These are phyloP conservation scores for Psilocybe mexicana DNA, from an alignment of 1,284 basidiomycete species.

Conservation along the genomic window DNA sequence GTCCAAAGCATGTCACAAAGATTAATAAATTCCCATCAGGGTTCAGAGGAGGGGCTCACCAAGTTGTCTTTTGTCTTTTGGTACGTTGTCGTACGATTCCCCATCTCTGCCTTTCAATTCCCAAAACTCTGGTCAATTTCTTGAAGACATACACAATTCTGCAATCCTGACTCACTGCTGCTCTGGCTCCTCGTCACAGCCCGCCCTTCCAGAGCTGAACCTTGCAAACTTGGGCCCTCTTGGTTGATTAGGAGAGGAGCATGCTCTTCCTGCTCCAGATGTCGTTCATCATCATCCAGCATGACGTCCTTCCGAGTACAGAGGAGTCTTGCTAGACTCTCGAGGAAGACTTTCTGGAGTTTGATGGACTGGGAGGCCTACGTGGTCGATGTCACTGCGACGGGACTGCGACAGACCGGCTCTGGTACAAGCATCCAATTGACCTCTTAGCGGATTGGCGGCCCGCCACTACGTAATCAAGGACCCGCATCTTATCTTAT, in stretches of 20 bases:
- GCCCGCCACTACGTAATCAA: too few relatives aligned
- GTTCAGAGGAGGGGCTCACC: constrained; percentile 30
- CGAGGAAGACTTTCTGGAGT: too few relatives aligned
- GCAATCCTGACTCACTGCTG: constrained; percentile 1
- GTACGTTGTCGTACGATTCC: constrained; percentile 44
- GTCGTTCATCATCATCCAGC: background rate
- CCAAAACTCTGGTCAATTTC: background rate
- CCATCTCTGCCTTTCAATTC: constrained; percentile 20
- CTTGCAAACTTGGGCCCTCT: background rate
- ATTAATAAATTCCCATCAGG: background rate
- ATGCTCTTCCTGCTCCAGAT: background rate
- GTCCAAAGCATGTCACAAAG: background rate
- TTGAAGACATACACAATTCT: background rate
- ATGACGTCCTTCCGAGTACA: too few relatives aligned
- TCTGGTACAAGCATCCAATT: too few relatives aligned
- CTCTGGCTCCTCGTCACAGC: constrained; percentile 15
- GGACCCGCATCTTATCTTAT: too few relatives aligned
- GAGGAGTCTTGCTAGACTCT: too few relatives aligned
- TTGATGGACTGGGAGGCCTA: too few relatives aligned
- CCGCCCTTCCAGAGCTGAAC: constrained; percentile 13
- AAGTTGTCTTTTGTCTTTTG: constrained; percentile 42
- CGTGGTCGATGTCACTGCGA: too few relatives aligned
- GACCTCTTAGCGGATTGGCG: too few relatives aligned
- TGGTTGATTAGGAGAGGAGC: background rate
- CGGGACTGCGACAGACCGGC: too few relatives aligned